Evolutionary conservation across 495 filamentous ascomycete genomes (phyloP), one percentile per base, ranked within the genome.

Genomic region (Amniculicola lignicola): DNA sequence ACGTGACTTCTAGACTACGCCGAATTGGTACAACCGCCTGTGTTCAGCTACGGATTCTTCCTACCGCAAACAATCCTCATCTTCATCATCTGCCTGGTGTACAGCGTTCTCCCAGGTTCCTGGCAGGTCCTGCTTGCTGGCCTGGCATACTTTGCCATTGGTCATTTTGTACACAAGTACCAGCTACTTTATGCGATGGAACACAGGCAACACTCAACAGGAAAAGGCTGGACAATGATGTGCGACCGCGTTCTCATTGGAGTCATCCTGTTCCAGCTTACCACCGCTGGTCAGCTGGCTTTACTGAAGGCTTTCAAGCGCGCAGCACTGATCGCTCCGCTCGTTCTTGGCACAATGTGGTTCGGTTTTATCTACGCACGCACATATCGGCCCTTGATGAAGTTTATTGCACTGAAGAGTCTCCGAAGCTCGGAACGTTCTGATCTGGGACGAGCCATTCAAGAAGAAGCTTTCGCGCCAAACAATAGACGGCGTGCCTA

Each of bases 161-260:
- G 94, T 22, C 85, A 88, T 62, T 95, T 92, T 65, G 91, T 90
- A 23, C 95, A 97, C 79, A 99, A 99, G 68, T 97, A 97, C 66
- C 94, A 97, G 71, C 77, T 99, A 4, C 76, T 99, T 3, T 99
- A 97, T 69, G 89, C 94, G 9, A 97, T 99, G 94, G 90, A 97
- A 67, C 90, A 97, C 65, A 85, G 88, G 5, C 90, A 95, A 55
- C 91, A 97, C 67, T 90, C 93, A 4, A 96, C 93, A 0, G 94
- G 94, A 25, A 82, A 83, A 53, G 90, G 90, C 1, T 99, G 94
- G 94, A 80, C 84, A 18, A 93, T 97, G 76, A 94, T 96, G 31
- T 96, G 91, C 71, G 88, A 90, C 57, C 84, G 94, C 16, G 75
- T 96, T 23, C 77, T 95, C 23, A 71, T 95, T 27, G 94, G 93